Percentiles rank a stretch among this genome's conserved stretches.
Evolutionary conservation across 1,284 basidiomycete species (phyloP).

Genomic region (Leccinum colubrinum): DNA sequence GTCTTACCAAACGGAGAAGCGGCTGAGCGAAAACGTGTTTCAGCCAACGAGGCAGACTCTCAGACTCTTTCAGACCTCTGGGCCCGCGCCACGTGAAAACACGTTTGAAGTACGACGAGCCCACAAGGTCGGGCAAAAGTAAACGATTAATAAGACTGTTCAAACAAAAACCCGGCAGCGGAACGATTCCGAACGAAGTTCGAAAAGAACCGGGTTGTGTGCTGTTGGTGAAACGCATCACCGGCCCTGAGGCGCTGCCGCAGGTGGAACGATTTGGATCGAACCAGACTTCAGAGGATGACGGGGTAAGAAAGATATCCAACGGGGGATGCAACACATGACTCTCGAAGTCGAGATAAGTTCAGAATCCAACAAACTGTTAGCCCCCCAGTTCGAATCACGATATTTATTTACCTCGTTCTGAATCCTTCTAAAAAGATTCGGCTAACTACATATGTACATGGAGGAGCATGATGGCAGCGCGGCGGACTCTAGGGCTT

Average conservation of each 20-base stretch:
- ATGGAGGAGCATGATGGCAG: background rate
- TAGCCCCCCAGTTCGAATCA: background rate
- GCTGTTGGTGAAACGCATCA: background rate
- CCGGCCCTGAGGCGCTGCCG: background rate
- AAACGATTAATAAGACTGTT: background rate
- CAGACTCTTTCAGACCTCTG: background rate
- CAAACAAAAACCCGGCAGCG: background rate
- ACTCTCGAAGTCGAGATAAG: background rate
- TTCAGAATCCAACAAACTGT: background rate
- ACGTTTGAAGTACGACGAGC: background rate
- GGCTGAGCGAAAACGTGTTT: background rate
- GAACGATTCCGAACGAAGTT: background rate
- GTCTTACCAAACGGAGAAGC: conserved; percentile 13
- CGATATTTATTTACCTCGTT: background rate
- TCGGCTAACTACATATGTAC: background rate
- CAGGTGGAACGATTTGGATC: background rate
- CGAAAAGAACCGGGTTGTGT: background rate
- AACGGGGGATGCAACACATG: background rate
- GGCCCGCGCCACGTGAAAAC: background rate
- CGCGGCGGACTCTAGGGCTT: background rate
- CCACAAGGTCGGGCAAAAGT: background rate
- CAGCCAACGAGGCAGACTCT: background rate
- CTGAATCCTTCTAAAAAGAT: background rate
- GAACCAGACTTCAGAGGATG: background rate
- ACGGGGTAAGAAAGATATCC: background rate